Base-by-base conservation (phyloP, 371 early-diverging fungal genomes). In the Mortierella polycephala region DNA sequence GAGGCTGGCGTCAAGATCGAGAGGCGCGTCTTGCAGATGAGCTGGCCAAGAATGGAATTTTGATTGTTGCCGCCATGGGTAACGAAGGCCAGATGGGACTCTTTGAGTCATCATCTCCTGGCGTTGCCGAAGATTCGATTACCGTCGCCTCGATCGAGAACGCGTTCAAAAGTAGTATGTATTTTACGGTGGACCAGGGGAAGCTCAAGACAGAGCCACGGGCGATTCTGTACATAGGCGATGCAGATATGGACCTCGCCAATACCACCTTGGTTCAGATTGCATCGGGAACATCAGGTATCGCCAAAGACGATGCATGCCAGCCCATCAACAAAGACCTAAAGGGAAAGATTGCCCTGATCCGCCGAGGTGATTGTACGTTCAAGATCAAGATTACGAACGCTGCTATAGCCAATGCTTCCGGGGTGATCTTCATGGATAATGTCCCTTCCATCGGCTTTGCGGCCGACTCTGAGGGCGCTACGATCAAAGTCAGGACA, bases 91-190 rank as follows among this genome's bases (percentile, higher is more conserved):
- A 73, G 5, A 84, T 85, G 55, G 95, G 95, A 0, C 68, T 92
- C 1, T 92, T 85, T 63, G 82, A 88, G 55, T 82, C 87, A 0
- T 85, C 87, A 1, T 71, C 91, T 0, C 95, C 96, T 5, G 90
- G 89, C 3, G 83, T 92, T 14, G 90, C 89, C 0, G 67, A 62
- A 6, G 83, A 87, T 46, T 89, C 88, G 6, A 74, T 95, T 42
- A 87, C 89, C 12, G 91, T 93, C 9, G 95, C 92, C 7, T 90
- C 93, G 21, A 83, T 91, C 1, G 94, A 95, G 54, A 91, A 88
- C 61, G 69, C 59, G 57, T 71, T 65, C 64, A 20, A 44, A 58
- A 56, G 71, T 80, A 41, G 66, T 79, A 37, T 83, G 83, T 49
- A 69, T 55, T 68, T 75, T 49, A 61, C 61, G 2, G 60, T 71